Conservation (phyloP, 2,329 filamentous ascomycete genomes). For the Tolypocladium pustulatum region DNA sequence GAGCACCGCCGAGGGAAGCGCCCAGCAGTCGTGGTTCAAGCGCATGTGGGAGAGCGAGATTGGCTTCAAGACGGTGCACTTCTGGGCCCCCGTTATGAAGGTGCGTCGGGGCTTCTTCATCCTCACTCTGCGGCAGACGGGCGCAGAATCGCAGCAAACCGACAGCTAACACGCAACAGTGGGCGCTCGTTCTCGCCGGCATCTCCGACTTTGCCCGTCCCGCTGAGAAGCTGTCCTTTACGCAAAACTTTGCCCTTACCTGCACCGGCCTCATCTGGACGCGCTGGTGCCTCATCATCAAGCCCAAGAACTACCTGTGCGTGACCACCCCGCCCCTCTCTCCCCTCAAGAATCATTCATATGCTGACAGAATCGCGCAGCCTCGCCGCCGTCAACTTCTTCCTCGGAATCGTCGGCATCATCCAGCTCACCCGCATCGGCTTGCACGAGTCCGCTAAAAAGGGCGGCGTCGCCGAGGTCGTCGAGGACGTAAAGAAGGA, state of each 20-base stretch:
- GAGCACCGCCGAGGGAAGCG: slow-evolving; percentile 48
- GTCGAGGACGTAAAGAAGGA: slow-evolving; percentile 31
- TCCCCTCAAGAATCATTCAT: background rate
- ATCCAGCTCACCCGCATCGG: slow-evolving; percentile 74
- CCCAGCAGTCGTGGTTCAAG: slow-evolving; percentile 52
- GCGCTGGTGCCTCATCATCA: slow-evolving; percentile 96
- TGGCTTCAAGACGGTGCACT: slow-evolving; percentile 89
- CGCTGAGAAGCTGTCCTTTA: slow-evolving; percentile 83
- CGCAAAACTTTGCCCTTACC: slow-evolving; percentile 83
- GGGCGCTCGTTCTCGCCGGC: slow-evolving; percentile 86
- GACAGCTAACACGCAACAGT: slow-evolving; percentile 39
- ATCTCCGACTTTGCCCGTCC: slow-evolving; percentile 86
- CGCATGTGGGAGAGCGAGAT: slow-evolving; percentile 76
- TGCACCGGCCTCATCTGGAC: slow-evolving; percentile 96
- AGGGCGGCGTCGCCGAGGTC: slow-evolving; percentile 30
- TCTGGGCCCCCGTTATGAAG: slow-evolving; percentile 96
- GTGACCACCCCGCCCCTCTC: slow-evolving; percentile 16
- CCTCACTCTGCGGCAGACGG: too few relatives aligned
- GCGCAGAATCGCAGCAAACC: background rate
- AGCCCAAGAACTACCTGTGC: slow-evolving; percentile 81
- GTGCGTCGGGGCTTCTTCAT: slow-evolving; percentile 11
- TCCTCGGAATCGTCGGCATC: slow-evolving; percentile 80
- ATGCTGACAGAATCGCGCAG: slow-evolving; percentile 26
- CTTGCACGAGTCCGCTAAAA: slow-evolving; percentile 50
- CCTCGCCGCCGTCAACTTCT: slow-evolving; percentile 95